phyloP scores from a whole-genome alignment of 1,139 yeast species.

The Diutina pseudorugosa region DNA sequence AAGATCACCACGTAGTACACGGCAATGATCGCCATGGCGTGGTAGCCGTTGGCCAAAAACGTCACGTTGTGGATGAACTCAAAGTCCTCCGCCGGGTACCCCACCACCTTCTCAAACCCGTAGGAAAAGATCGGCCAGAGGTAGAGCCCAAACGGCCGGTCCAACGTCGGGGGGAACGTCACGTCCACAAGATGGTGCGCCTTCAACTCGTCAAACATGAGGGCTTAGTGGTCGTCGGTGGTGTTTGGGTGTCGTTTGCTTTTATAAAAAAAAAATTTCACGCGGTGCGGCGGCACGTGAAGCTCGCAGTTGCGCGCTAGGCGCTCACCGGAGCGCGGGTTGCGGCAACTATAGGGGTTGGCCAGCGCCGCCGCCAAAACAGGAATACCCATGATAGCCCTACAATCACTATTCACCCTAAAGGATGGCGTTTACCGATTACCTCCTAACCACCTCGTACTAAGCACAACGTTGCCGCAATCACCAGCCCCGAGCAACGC shows the following conservation, averaged over 20 bases:
- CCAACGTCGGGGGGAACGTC: conserved; percentile 18
- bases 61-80: conserved; percentile 56
- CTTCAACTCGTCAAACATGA: background rate
- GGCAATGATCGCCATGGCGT: conserved; percentile 51
- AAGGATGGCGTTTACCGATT: too few species aligned
- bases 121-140: conserved; percentile 80
- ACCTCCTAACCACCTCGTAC: too few species aligned
- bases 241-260: background rate
- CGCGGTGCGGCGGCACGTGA: background rate
- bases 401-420: too few species aligned
- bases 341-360: background rate
- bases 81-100: conserved; percentile 65
- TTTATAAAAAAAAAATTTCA: background rate
- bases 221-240: background rate
- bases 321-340: too few species aligned
- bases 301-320: background rate
- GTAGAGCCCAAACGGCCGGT: conserved; percentile 80
- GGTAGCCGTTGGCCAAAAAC: conserved; percentile 54
- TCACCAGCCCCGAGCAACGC: too few species aligned
- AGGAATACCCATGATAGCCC: too few species aligned
- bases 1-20: conserved; percentile 55
- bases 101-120: conserved; percentile 37
- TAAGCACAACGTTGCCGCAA: too few species aligned
- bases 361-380: too few species aligned
- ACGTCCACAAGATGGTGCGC: conserved; percentile 2